Percentiles rank a stretch among this genome's conserved stretches.
Evolutionary conservation across 2,329 filamentous ascomycete species (phyloP).

Genomic region (Thermothelomyces thermophilus): DNA sequence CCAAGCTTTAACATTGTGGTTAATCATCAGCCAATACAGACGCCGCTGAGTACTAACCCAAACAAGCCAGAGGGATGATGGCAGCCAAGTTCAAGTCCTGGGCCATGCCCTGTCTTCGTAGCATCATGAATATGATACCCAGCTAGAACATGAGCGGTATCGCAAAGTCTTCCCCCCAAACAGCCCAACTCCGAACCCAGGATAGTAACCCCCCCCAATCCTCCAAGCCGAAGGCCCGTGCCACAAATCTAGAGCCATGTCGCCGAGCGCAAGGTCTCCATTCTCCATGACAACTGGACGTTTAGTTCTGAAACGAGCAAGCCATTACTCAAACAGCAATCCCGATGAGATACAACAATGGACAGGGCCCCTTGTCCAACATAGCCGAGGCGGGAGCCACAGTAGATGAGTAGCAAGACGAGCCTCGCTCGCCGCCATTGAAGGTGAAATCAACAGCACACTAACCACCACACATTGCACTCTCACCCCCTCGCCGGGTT

Average conservation of each 20-base stretch:
- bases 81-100: too few relatives aligned
- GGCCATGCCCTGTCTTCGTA: neutral
- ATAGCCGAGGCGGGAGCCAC: neutral
- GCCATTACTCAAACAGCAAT: neutral
- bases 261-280: slow-evolving; percentile 3
- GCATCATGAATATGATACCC: neutral
- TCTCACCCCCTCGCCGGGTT: neutral
- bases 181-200: neutral
- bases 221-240: too few relatives aligned
- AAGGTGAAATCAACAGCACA: neutral
- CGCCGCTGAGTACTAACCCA: neutral
- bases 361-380: neutral
- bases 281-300: neutral
- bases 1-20: too few relatives aligned
- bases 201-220: neutral
- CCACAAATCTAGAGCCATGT: neutral
- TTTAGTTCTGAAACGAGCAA: neutral
- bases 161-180: too few relatives aligned
- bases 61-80: neutral
- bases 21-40: too few relatives aligned
- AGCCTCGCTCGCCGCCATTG: neutral
- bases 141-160: too few relatives aligned
- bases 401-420: too few relatives aligned
- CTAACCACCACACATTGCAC: neutral
- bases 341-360: neutral